phyloP scores from a whole-genome alignment of 1,139 yeast species.

The Lodderomyces beijingensis region DNA sequence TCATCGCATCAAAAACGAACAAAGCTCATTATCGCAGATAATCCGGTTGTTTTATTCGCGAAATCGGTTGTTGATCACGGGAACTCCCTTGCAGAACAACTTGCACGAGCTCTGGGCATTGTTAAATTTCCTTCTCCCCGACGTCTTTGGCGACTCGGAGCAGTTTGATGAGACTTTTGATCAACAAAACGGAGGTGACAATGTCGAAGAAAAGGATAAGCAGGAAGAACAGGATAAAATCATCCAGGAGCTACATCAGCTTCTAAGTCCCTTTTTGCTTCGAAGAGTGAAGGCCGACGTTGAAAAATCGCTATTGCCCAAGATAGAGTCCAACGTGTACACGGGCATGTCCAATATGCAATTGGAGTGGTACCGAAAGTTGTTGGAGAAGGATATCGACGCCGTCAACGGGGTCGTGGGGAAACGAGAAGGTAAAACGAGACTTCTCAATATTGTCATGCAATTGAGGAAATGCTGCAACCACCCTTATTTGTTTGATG shows the following conservation, averaged over 20 bases:
- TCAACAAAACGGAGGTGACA: slow-evolving; percentile 19
- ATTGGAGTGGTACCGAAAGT: slow-evolving; percentile 80
- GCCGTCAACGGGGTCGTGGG: slow-evolving; percentile 94
- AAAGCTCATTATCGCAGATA: slow-evolving; percentile 83
- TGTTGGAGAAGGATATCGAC: slow-evolving; percentile 89
- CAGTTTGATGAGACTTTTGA: slow-evolving; percentile 90
- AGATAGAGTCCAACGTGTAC: slow-evolving; percentile 83
- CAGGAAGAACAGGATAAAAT: slow-evolving; percentile 65
- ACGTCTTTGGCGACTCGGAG: slow-evolving; percentile 87
- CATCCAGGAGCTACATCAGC: slow-evolving; percentile 80
- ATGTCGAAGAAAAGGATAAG: slow-evolving; percentile 29
- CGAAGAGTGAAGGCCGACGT: slow-evolving; percentile 92
- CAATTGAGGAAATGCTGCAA: slow-evolving; percentile 95
- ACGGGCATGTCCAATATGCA: slow-evolving; percentile 97
- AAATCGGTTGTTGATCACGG: slow-evolving; percentile 83
- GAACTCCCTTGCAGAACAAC: slow-evolving; percentile 94
- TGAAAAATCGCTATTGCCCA: slow-evolving; percentile 84
- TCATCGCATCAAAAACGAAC: slow-evolving; percentile 93
- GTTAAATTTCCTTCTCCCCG: slow-evolving; percentile 84
- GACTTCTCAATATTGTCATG: slow-evolving; percentile 91
- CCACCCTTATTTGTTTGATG: slow-evolving; percentile 94
- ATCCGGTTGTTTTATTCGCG: slow-evolving; percentile 81
- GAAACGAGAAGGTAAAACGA: slow-evolving; percentile 83
- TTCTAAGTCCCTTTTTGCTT: slow-evolving; percentile 79
- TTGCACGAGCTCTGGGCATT: slow-evolving; percentile 95